These are phyloP conservation scores for Moesziomyces antarcticus DNA, from an alignment of 1,284 basidiomycete species.

Conservation along the genomic window DNA sequence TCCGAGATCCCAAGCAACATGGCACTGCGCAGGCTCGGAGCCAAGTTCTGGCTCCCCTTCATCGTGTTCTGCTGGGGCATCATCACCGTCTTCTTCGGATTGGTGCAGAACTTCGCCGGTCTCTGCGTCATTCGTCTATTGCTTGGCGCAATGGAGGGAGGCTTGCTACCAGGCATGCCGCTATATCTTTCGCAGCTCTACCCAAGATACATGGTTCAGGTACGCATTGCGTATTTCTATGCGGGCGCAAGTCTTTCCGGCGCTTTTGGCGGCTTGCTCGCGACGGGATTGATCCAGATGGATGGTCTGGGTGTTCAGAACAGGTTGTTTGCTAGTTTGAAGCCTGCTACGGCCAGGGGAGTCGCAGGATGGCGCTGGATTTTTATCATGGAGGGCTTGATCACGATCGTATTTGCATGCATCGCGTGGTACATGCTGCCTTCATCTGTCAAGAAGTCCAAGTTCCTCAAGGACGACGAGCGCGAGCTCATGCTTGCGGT, in stretches of 20 bases:
- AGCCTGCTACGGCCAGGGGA: conserved; percentile 41
- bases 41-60: conserved; percentile 70
- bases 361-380: conserved; percentile 70
- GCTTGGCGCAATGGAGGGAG: conserved; percentile 60
- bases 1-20: conserved; percentile 66
- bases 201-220: conserved; percentile 43
- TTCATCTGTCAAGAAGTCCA: conserved; percentile 73
- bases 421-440: conserved; percentile 74
- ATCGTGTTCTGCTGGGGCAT: conserved; percentile 75
- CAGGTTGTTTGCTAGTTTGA: conserved; percentile 8
- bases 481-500: conserved; percentile 71
- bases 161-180: conserved; percentile 71
- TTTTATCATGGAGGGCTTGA: conserved; percentile 74
- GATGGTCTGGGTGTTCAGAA: conserved; percentile 71
- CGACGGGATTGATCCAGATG: conserved; percentile 74
- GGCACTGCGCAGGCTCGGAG: conserved; percentile 60
- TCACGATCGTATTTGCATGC: conserved; percentile 72
- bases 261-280: conserved; percentile 68
- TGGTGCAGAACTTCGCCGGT: conserved; percentile 72
- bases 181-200: conserved; percentile 40
- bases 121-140: conserved; percentile 74
- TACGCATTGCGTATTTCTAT: conserved; percentile 40
- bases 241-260: conserved; percentile 65
- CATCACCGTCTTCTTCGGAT: conserved; percentile 73
- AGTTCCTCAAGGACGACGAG: conserved; percentile 72